Conservation (phyloP, 768 basidiomycete species). For the Suillus luteus region DNA sequence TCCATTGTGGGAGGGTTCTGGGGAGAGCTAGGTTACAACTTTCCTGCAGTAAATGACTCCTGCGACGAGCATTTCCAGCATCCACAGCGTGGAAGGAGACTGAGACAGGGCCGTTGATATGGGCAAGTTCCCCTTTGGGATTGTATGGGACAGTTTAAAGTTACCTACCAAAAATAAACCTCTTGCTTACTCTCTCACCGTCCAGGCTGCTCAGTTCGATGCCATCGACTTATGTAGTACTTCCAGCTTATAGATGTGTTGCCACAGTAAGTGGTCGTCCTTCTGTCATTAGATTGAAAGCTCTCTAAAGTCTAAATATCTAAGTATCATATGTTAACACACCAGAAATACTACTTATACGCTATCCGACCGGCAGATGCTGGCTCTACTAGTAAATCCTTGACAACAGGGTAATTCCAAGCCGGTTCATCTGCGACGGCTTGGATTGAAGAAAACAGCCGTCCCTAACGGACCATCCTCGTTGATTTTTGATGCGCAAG, state of each 20-base stretch:
- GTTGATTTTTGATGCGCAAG: background rate
- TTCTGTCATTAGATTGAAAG: background rate
- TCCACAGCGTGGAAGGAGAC: background rate
- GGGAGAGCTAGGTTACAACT: slow-evolving; percentile 5
- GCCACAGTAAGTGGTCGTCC: background rate
- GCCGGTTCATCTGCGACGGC: background rate
- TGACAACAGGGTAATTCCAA: background rate
- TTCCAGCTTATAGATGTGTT: background rate
- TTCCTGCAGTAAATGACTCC: background rate
- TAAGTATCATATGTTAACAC: background rate
- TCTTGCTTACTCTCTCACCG: background rate
- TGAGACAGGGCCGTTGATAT: background rate
- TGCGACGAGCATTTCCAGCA: slow-evolving; percentile 4
- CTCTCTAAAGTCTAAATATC: background rate
- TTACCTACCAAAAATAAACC: background rate
- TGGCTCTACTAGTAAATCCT: background rate
- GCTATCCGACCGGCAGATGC: background rate
- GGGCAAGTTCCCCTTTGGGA: background rate
- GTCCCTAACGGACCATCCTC: background rate
- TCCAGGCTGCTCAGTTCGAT: background rate
- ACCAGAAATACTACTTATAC: background rate
- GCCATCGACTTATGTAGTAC: background rate
- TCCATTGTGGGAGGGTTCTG: slow-evolving; percentile 9
- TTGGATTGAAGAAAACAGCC: background rate
- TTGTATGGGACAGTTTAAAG: background rate